These are phyloP conservation scores for Vigna hirtella DNA, from an alignment of 306 rosid genomes.

Conservation along the genomic window DNA sequence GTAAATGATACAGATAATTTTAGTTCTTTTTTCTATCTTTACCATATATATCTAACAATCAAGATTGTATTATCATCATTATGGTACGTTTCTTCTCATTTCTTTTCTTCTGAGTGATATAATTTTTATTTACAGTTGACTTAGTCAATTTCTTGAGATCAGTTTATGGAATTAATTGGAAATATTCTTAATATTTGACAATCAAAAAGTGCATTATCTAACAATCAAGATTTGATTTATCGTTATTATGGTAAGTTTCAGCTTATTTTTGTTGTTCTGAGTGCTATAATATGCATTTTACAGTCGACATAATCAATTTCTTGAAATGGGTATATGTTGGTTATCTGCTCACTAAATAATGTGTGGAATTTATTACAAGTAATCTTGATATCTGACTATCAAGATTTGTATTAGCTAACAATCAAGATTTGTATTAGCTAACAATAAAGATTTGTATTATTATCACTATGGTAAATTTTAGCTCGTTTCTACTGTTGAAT, in stretches of 20 bases:
- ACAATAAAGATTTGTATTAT: neutral
- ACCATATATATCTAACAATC: neutral
- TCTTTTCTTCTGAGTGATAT: slow-evolving; percentile 19
- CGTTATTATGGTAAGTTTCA: slow-evolving; percentile 4
- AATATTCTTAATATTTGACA: neutral
- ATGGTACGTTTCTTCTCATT: slow-evolving; percentile 30
- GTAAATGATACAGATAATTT: neutral
- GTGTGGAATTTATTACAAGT: slow-evolving; percentile 10
- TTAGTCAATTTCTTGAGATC: neutral
- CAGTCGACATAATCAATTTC: slow-evolving; percentile 20
- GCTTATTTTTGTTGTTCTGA: slow-evolving; percentile 13
- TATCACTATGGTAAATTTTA: slow-evolving; percentile 12
- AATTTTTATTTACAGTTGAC: slow-evolving; percentile 36
- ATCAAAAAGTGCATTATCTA: neutral
- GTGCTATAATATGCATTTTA: slow-evolving; percentile 35
- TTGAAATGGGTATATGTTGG: slow-evolving; percentile 31
- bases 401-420: neutral
- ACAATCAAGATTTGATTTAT: neutral
- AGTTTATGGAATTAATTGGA: slow-evolving; percentile 17
- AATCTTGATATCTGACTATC: neutral
- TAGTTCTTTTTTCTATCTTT: neutral
- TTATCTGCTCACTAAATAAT: slow-evolving; percentile 4
- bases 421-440: no score
- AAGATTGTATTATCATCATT: neutral
- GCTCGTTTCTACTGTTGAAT: slow-evolving; percentile 11